These are phyloP conservation scores for Rhizopus stolonifer DNA, from an alignment of 371 early-diverging fungal species.

Conservation along the genomic window DNA sequence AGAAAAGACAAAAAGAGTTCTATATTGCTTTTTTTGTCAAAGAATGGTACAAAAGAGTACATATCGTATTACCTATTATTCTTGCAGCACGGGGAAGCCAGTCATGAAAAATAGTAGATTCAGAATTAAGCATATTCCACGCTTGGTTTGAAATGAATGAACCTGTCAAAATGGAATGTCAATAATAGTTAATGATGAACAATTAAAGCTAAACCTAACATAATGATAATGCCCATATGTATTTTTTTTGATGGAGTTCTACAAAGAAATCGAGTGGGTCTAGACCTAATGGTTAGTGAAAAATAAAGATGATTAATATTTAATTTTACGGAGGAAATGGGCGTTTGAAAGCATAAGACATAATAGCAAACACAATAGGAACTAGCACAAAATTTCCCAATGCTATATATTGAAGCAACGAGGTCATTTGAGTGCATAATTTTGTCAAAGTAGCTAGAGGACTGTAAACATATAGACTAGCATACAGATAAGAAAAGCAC, in stretches of 20 bases:
- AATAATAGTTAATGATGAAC: not conserved
- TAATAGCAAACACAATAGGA: conserved; percentile 34
- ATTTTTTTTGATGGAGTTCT: conserved; percentile 45
- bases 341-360: conserved; percentile 27
- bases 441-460: conserved; percentile 26
- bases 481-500: conserved; percentile 45
- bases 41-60: not conserved
- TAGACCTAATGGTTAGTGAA: conserved; percentile 5
- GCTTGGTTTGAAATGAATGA: conserved; percentile 52
- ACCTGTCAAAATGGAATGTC: conserved; percentile 18
- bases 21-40: conserved; percentile 4
- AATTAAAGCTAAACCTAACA: conserved; percentile 33
- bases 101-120: conserved; percentile 42
- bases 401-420: conserved; percentile 36
- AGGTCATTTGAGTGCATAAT: conserved; percentile 24
- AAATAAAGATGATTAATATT: not conserved
- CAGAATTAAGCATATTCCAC: conserved; percentile 48
- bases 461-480: conserved; percentile 42
- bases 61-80: conserved; percentile 34
- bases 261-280: conserved; percentile 45
- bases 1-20: conserved; percentile 51
- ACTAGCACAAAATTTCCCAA: conserved; percentile 40
- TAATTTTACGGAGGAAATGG: conserved; percentile 41
- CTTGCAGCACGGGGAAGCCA: conserved; percentile 48
- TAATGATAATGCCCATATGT: conserved; percentile 42